Evolutionary conservation across 345 rosid genomes (phyloP).

Genomic region (Eucalyptus pumila): DNA sequence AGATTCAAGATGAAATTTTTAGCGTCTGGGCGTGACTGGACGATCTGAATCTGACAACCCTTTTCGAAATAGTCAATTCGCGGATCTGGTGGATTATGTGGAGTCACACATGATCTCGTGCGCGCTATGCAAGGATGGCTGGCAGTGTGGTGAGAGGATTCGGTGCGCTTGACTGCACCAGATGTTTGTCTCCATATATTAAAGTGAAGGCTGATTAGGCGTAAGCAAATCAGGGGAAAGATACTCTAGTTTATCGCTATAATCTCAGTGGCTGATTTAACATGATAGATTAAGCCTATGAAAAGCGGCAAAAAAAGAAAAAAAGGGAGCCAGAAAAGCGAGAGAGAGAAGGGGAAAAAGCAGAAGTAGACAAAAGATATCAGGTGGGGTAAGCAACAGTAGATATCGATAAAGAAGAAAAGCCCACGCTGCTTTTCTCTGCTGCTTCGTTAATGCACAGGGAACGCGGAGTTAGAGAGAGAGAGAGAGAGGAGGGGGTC

Average conservation of each 20-base stretch:
- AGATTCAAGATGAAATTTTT: neutral
- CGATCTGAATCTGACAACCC: neutral
- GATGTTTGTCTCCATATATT: neutral
- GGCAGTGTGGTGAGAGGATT: neutral
- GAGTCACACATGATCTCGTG: neutral
- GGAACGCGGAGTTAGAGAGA: neutral
- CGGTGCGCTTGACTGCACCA: neutral
- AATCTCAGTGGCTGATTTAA: neutral
- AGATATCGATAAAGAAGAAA: neutral
- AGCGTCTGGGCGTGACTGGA: neutral
- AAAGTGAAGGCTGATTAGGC: neutral
- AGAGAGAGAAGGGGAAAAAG: neutral
- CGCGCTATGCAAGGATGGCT: neutral
- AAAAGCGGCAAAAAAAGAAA: neutral
- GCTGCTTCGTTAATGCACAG: neutral
- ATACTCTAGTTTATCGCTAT: neutral
- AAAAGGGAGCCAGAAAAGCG: neutral
- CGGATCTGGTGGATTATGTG: neutral
- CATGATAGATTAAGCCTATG: neutral
- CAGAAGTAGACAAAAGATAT: neutral
- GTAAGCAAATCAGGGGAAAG: neutral
- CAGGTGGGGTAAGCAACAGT: neutral
- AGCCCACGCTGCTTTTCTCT: neutral
- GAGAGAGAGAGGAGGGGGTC: neutral
- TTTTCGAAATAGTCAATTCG: neutral